Conservation (phyloP, 805 yeast species). For the Pichia pseudocactophila region DNA sequence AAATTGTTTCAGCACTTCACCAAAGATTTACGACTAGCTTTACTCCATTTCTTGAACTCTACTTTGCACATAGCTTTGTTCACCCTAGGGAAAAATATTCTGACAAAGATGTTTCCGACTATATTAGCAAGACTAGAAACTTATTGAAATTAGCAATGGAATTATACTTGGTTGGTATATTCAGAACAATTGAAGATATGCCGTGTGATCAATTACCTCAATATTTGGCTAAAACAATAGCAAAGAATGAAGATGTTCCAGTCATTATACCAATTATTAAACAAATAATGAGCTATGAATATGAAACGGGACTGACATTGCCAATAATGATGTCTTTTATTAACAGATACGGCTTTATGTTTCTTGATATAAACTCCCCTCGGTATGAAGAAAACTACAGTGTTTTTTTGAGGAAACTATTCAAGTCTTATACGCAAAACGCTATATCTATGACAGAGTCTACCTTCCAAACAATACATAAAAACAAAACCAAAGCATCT, state of each 20-base stretch:
- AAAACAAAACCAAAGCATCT: slow-evolving; percentile 33
- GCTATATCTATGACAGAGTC: slow-evolving; percentile 30
- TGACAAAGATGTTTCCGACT: slow-evolving; percentile 37
- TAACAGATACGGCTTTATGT: slow-evolving; percentile 35
- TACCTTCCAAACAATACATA: slow-evolving; percentile 29
- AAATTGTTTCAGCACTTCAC: slow-evolving; percentile 62
- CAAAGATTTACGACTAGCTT: slow-evolving; percentile 56
- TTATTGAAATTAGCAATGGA: slow-evolving; percentile 49
- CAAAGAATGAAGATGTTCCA: slow-evolving; percentile 16
- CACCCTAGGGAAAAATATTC: slow-evolving; percentile 25
- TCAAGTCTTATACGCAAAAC: slow-evolving; percentile 36
- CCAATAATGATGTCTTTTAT: slow-evolving; percentile 39
- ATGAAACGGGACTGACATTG: slow-evolving; percentile 21
- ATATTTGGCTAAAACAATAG: slow-evolving; percentile 30
- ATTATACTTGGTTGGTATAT: slow-evolving; percentile 47
- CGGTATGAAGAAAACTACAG: slow-evolving; percentile 2
- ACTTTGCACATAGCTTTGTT: slow-evolving; percentile 34
- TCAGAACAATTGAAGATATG: slow-evolving; percentile 37
- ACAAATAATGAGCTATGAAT: slow-evolving; percentile 36
- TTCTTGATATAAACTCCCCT: slow-evolving; percentile 21
- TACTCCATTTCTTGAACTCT: slow-evolving; percentile 39
- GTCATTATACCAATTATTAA: slow-evolving; percentile 32
- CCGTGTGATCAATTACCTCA: slow-evolving; percentile 35
- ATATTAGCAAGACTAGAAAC: slow-evolving; percentile 35
- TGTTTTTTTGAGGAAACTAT: slow-evolving; percentile 27